phyloP scores from a whole-genome alignment of 257 asterid species.

The Capsicum rhomboideum region DNA sequence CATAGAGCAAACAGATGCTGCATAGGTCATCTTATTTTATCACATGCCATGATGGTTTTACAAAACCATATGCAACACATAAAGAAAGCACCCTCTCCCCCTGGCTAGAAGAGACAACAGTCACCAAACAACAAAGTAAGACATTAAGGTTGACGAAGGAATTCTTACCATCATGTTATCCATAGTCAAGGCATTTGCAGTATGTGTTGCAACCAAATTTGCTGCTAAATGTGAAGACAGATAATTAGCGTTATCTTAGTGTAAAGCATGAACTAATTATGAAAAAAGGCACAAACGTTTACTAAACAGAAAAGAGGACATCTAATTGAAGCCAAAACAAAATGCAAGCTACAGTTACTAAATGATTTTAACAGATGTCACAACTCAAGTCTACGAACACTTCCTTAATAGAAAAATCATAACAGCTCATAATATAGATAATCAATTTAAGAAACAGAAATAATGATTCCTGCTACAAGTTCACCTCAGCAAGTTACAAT shows the following conservation, averaged over 20 bases:
- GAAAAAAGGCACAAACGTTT: neutral
- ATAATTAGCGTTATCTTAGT: neutral
- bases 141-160: neutral
- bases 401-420: neutral
- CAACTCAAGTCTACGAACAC: neutral
- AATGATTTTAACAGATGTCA: neutral
- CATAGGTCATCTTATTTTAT: neutral
- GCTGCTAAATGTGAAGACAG: slow-evolving; percentile 22
- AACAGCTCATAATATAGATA: neutral
- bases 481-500: neutral
- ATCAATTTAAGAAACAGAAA: neutral
- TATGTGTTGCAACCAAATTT: slow-evolving; percentile 35
- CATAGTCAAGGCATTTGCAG: slow-evolving; percentile 45
- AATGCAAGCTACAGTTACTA: neutral
- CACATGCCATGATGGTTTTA: neutral
- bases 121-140: neutral
- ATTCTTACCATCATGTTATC: slow-evolving; percentile 41
- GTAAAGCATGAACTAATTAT: neutral
- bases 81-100: neutral
- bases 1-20: neutral
- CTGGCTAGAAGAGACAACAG: neutral
- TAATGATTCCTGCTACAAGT: neutral
- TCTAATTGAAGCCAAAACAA: neutral
- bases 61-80: neutral
- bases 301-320: neutral